Conservation (phyloP, 805 yeast genomes). For the Kazachstania kunashirensis region DNA sequence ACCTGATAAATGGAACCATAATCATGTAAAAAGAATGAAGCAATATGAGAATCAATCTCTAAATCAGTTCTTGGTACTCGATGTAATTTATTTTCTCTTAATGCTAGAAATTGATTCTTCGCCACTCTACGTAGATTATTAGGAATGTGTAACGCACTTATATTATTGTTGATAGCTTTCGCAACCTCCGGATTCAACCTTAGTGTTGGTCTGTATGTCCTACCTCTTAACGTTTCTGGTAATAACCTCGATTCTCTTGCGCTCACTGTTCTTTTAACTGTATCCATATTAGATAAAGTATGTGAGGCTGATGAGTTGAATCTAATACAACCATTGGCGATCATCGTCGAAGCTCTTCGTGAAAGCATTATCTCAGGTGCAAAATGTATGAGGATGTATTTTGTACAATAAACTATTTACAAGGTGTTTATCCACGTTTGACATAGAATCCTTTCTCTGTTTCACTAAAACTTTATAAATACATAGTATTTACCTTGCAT, state of each 20-base stretch:
- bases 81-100: slow-evolving; percentile 48
- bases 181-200: slow-evolving; percentile 49
- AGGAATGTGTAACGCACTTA: slow-evolving; percentile 52
- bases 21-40: slow-evolving; percentile 70
- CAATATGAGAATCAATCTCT: slow-evolving; percentile 74
- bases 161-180: slow-evolving; percentile 51
- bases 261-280: background rate
- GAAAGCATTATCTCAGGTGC: too few relatives aligned
- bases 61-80: slow-evolving; percentile 34
- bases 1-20: slow-evolving; percentile 63
- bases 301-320: background rate
- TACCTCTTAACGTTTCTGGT: slow-evolving; percentile 47
- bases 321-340: too few relatives aligned
- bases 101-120: slow-evolving; percentile 41
- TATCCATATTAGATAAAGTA: background rate
- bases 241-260: slow-evolving; percentile 35
- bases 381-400: too few relatives aligned
- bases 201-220: slow-evolving; percentile 41
- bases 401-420: too few relatives aligned
- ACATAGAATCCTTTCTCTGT: too few relatives aligned
- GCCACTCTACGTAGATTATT: slow-evolving; percentile 53
- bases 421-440: too few relatives aligned
- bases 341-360: too few relatives aligned
- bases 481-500: too few relatives aligned
- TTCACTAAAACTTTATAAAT: too few relatives aligned